Base-by-base conservation (phyloP, 2,329 filamentous ascomycete genomes). In the Colletotrichum incanum region DNA sequence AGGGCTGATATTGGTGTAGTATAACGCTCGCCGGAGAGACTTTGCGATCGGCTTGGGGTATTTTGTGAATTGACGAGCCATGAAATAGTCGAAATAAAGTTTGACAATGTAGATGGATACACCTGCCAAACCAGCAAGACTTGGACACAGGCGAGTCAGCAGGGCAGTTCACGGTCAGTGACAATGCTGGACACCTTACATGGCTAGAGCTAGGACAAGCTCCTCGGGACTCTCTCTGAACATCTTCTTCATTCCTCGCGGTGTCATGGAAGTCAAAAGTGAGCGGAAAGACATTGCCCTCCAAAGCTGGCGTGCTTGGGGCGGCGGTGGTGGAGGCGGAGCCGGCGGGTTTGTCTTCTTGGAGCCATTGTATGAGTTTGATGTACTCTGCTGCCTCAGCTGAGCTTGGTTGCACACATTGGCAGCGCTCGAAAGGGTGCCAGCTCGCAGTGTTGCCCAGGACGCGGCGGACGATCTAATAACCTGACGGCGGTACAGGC, bases 21-120 rank as follows among this genome's bases (percentile, higher is more conserved):
- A 98, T 34, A 98, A 85, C 0, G 95, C 96, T 75, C 92, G 90
- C 41, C 96, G 93, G 58, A 99, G 87, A 73, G 93, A 91, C 77
- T 93, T 92, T 12, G 93, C 93, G 43, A 96, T 91, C 1, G 91
- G 87, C 52, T 93, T 89, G 2, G 94, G 94, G 79, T 87, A 90
- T 71, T 82, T 84, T 62, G 87, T 89, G 76, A 90, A 89, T 70
- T 89, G 85, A 37, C 82, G 78, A 65, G 86, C 84, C 77, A 90
- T 86, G 79, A 90, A 90, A 75, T 88, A 88, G 74, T 82, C 82
- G 73, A 88, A 86, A 80, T 89, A 90, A 60, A 86, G 79, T 72
- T 81, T 82, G 45, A 80, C 74, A 31, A 82, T 79, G 75, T 86
- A 86, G 34, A 77, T 78, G 11, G 80, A 73, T n/a, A 82, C 76